Conservation (phyloP, 805 yeast genomes). For the Cyberlindnera meyerae region DNA sequence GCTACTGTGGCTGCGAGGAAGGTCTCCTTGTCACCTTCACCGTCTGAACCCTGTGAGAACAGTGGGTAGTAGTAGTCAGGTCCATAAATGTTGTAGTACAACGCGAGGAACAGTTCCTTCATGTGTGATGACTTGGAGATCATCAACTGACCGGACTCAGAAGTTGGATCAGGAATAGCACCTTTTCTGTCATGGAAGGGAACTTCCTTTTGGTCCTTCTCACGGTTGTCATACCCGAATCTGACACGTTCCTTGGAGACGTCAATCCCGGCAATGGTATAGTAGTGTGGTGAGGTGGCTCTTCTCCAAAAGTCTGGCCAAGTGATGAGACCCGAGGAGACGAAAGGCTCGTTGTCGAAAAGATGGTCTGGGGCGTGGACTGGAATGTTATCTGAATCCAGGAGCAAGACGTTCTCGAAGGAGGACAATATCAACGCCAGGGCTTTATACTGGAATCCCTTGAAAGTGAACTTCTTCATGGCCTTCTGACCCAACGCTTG, state of each 20-base stretch:
- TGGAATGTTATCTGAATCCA: constrained; percentile 73
- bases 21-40: constrained; percentile 60
- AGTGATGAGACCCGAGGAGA: constrained; percentile 43
- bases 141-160: constrained; percentile 62
- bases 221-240: constrained; percentile 35
- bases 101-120: constrained; percentile 47
- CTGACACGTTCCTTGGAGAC: constrained; percentile 37
- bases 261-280: constrained; percentile 58
- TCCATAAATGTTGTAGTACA: constrained; percentile 58
- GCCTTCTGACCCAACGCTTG: constrained; percentile 57
- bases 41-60: constrained; percentile 51
- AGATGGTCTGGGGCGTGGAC: constrained; percentile 57
- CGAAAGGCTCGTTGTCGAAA: constrained; percentile 54
- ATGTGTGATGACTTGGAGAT: constrained; percentile 53
- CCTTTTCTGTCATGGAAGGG: constrained; percentile 59
- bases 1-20: constrained; percentile 57
- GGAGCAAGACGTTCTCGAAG: constrained; percentile 65
- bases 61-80: constrained; percentile 54
- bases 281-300: constrained; percentile 69
- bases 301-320: constrained; percentile 94
- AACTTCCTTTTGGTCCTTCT: constrained; percentile 28
- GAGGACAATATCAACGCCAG: constrained; percentile 66
- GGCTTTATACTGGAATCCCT: constrained; percentile 63
- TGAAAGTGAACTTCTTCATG: constrained; percentile 44
- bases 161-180: constrained; percentile 55